Conservation (phyloP, 305 asterid species). For the Rubia peregrina region DNA sequence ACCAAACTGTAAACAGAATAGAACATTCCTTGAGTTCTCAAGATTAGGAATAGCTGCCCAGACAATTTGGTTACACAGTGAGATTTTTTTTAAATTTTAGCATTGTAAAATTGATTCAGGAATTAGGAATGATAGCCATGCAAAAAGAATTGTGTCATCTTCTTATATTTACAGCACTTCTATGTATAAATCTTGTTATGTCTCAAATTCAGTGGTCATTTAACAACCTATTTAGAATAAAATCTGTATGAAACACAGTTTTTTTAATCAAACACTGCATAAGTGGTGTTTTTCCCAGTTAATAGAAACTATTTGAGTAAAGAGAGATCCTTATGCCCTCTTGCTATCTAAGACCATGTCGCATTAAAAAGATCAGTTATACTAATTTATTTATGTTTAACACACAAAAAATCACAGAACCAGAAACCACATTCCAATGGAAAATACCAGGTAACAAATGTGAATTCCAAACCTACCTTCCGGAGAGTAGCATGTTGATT, state of each 20-base stretch:
- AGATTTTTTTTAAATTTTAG: neutral
- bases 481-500: constrained; percentile 38
- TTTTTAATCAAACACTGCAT: neutral
- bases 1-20: neutral
- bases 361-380: neutral
- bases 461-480: constrained; percentile 53
- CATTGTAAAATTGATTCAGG: neutral
- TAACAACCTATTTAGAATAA: too few species aligned
- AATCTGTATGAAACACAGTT: too few species aligned
- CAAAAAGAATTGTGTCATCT: neutral
- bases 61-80: neutral
- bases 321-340: neutral
- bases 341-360: neutral
- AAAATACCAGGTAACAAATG: neutral
- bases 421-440: constrained; percentile 1
- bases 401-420: neutral
- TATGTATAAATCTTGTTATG: neutral
- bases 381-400: neutral
- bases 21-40: neutral
- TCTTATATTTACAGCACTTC: neutral
- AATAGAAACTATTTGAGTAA: neutral
- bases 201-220: neutral
- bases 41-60: neutral
- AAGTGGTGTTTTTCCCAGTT: neutral
- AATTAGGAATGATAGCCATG: neutral